Base-by-base conservation (phyloP, 257 asterid species). In the Fraxinus excelsior region DNA sequence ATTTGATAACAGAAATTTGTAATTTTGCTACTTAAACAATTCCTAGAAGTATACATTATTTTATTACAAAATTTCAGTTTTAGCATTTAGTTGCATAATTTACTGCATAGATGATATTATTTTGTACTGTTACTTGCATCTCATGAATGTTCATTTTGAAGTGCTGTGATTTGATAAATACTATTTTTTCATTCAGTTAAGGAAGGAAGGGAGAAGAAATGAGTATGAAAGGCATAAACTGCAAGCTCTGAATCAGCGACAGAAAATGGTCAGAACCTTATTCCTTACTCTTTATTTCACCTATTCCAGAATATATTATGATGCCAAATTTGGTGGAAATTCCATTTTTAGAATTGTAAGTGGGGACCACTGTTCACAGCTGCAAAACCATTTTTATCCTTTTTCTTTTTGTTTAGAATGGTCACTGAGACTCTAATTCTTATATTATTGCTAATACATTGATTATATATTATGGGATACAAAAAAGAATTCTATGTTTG, bases 161-260 rank as follows among this genome's bases (percentile, higher is more conserved):
- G 5, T 34, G 32, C 31, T 35, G 10, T 74, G 60, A 34, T 18
- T 51, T 76, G 73, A 68, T 78, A 40, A 56, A 1, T 58, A 58
- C 0, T 10, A 58, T 1, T n/a, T 26, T 25, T 25, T 62, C 3
- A 25, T 62, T 62, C 96, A 96, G 99, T 85, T 96, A 81, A 92
- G 86, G 88, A 96, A 96, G 87, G 99, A 96, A 79, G 99, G 99
- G 74, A 88, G 99, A 90, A 89, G 92, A 86, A 96, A 94, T 53
- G 99, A 96, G 83, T 94, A 94, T 78, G 99, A 96, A 78, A 89
- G 99, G 79, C 98, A 96, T 84, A 96, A 96, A 84, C 75, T 96
- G 84, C 99, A 86, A 87, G 95, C 99, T 75, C 71, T 96, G 87
- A 96, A 96, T 86, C 99, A 94, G 78, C 96, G 99, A 32, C 99